phyloP scores from a whole-genome alignment of 169 alveolate genomes.

The Cryptosporidium felis region DNA sequence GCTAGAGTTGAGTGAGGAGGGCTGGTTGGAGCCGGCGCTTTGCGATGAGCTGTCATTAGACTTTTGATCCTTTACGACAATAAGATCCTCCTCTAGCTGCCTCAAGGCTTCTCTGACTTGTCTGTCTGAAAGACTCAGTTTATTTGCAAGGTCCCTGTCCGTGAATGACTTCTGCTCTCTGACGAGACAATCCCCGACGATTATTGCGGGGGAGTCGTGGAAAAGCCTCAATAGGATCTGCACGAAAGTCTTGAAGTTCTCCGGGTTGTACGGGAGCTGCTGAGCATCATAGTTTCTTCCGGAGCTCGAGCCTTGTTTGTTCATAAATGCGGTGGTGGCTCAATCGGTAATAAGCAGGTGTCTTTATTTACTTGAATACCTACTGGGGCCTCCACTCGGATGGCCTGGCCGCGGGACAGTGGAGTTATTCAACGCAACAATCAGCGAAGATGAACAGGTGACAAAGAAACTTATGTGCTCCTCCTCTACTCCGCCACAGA shows the following conservation, averaged over 20 bases:
- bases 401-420: no score
- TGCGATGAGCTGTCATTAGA: neutral
- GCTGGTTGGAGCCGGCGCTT: neutral
- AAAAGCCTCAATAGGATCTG: constrained; percentile 42
- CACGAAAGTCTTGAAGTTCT: constrained; percentile 41
- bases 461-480: no score
- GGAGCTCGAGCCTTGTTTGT: constrained; percentile 7
- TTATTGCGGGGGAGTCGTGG: constrained; percentile 58
- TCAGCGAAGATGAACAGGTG: no score
- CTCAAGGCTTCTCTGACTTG: constrained; percentile 65
- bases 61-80: constrained; percentile 56
- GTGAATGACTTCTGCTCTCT: constrained; percentile 64
- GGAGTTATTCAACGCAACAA: no score
- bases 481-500: no score
- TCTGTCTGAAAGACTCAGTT: constrained; percentile 44
- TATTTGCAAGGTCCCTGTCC: constrained; percentile 52
- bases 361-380: no score
- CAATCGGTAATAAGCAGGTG: no score
- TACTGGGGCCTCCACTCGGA: no score
- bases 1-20: neutral
- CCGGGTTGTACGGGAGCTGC: constrained; percentile 56
- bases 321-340: no score
- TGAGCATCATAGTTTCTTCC: constrained; percentile 12
- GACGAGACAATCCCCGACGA: constrained; percentile 60
- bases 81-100: constrained; percentile 44